These are phyloP conservation scores for Xylaria grammica DNA, from an alignment of 495 filamentous ascomycete genomes.

Conservation along the genomic window DNA sequence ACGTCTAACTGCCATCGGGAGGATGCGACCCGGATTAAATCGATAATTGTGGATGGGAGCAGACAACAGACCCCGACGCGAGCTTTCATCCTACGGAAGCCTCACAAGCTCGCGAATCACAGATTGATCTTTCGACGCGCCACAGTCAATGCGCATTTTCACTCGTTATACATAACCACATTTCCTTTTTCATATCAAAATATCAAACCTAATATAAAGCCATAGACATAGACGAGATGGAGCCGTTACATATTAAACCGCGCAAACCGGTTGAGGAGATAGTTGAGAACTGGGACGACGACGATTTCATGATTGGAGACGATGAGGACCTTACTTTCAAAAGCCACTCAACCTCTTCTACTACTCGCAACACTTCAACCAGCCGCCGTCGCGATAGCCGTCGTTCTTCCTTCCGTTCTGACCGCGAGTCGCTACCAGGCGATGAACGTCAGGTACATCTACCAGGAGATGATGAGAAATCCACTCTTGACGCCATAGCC, in stretches of 20 bases:
- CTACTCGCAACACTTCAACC: slow-evolving; percentile 30
- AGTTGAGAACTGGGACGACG: slow-evolving; percentile 87
- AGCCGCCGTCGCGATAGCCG: slow-evolving; percentile 74
- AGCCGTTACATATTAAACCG: slow-evolving; percentile 61
- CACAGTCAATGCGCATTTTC: slow-evolving; percentile 1
- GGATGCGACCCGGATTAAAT: slow-evolving; percentile 24
- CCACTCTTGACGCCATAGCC: slow-evolving; percentile 80
- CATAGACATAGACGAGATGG: slow-evolving; percentile 48
- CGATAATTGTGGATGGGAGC: slow-evolving; percentile 25
- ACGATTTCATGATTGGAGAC: slow-evolving; percentile 71
- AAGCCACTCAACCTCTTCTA: slow-evolving; percentile 64
- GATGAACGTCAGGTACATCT: slow-evolving; percentile 86
- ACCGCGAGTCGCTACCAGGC: slow-evolving; percentile 75
- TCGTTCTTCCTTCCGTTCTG: slow-evolving; percentile 76
- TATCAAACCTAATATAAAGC: slow-evolving; percentile 2
- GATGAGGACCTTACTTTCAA: slow-evolving; percentile 72
- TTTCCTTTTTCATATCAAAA: slow-evolving; percentile 10
- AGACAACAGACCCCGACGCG: slow-evolving; percentile 10
- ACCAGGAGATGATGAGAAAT: slow-evolving; percentile 77
- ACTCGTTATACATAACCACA: slow-evolving; percentile 16
- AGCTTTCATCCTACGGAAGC: not conserved
- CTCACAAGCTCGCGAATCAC: slow-evolving; percentile 2
- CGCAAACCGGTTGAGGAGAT: slow-evolving; percentile 60
- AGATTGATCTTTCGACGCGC: not conserved
- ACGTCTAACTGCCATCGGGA: slow-evolving; percentile 8